phyloP scores from a whole-genome alignment of 2,329 filamentous ascomycete genomes.

The Phialocephala sp. region DNA sequence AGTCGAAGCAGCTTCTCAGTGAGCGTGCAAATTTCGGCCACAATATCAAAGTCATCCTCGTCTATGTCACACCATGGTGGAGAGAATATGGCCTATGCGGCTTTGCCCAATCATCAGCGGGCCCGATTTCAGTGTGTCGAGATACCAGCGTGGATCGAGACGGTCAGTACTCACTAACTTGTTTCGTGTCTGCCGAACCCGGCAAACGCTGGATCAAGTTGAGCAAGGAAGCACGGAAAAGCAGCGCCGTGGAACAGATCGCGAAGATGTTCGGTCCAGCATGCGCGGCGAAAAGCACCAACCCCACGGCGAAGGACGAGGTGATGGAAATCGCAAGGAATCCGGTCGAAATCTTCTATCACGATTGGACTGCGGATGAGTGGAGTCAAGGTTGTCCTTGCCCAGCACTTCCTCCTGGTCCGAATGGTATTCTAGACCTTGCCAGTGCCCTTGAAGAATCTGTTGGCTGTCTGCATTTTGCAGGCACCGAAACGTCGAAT shows the following conservation, averaged over 20 bases:
- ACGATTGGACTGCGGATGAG: constrained; percentile 14
- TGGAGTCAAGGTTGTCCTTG: constrained; percentile 18
- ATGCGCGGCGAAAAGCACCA: constrained; percentile 2
- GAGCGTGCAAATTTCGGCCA: constrained; percentile 47
- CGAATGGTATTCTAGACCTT: neutral
- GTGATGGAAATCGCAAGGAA: constrained; percentile 2
- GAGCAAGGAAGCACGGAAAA: neutral
- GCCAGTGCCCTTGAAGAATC: neutral
- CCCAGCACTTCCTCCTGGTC: constrained; percentile 9
- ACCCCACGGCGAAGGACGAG: neutral
- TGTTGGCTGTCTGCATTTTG: constrained; percentile 6
- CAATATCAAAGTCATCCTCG: constrained; percentile 52
- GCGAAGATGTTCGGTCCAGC: constrained; percentile 12
- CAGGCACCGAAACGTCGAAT: constrained; percentile 10
- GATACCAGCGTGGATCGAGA: constrained; percentile 47
- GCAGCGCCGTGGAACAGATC: constrained; percentile 8
- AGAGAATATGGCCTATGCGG: constrained; percentile 43
- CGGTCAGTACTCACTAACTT: constrained; percentile 33
- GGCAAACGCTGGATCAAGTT: constrained; percentile 10
- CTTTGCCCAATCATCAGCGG: constrained; percentile 46
- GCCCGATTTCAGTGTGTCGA: constrained; percentile 48
- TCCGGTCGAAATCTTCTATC: constrained; percentile 4
- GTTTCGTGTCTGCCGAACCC: constrained; percentile 10
- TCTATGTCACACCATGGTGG: constrained; percentile 44
- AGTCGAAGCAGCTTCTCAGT: constrained; percentile 42